These are phyloP conservation scores for Capronia epimyces DNA, from an alignment of 2,329 filamentous ascomycete species.

Conservation along the genomic window DNA sequence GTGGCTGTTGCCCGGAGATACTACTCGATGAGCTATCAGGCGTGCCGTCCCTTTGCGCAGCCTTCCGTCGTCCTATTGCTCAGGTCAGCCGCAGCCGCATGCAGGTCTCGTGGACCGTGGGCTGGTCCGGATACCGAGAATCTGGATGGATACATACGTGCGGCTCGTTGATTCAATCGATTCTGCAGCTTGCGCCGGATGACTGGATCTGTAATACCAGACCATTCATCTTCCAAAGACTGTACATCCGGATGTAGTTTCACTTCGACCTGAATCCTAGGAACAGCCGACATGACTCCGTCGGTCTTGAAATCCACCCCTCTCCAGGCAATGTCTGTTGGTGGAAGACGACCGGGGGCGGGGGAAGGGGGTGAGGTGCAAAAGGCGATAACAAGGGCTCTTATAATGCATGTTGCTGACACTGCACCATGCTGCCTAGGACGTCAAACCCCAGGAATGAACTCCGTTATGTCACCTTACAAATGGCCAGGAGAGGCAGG, in stretches of 20 bases:
- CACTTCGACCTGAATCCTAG: constrained; percentile 15
- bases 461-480: background rate
- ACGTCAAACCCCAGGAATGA: background rate
- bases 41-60: constrained; percentile 9
- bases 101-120: too few species aligned
- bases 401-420: constrained; percentile 8
- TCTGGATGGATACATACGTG: constrained; percentile 10
- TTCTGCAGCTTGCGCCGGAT: constrained; percentile 42
- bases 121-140: background rate
- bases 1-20: constrained; percentile 1
- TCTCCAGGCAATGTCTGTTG: too few species aligned
- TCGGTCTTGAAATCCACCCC: too few species aligned
- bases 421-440: background rate
- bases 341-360: too few species aligned
- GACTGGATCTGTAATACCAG: constrained; percentile 41
- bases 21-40: background rate
- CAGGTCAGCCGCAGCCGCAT: constrained; percentile 20
- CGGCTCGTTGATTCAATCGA: constrained; percentile 44
- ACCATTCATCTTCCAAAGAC: constrained; percentile 43
- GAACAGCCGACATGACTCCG: constrained; percentile 3
- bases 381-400: background rate
- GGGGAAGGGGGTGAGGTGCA: too few species aligned
- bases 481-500: background rate
- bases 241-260: constrained; percentile 25
- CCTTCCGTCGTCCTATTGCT: constrained; percentile 23